phyloP scores from a whole-genome alignment of 495 filamentous ascomycete genomes.

The Aspergillus hancockii region DNA sequence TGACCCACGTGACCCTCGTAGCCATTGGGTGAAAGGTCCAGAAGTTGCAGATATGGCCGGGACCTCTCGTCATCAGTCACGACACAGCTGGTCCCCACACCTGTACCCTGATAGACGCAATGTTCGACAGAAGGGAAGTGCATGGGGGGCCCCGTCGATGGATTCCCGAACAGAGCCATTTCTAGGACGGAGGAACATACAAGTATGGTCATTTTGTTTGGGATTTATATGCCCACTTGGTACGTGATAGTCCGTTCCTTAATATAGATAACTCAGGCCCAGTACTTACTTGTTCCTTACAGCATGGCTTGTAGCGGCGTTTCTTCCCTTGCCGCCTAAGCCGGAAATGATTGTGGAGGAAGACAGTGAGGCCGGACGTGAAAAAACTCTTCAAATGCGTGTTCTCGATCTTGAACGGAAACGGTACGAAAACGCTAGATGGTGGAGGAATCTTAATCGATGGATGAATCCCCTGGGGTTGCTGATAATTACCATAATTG shows the following conservation, averaged over 20 bases:
- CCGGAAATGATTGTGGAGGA: constrained; percentile 36
- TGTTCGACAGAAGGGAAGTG: constrained; percentile 29
- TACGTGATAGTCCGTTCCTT: constrained; percentile 38
- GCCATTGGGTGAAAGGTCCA: constrained; percentile 41
- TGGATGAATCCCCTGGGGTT: constrained; percentile 80
- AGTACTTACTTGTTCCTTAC: constrained; percentile 8
- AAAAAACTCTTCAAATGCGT: constrained; percentile 47
- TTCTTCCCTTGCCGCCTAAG: constrained; percentile 73
- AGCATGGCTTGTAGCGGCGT: constrained; percentile 85
- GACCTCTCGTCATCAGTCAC: constrained; percentile 27
- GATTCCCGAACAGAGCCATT: constrained; percentile 58
- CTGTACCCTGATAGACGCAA: constrained; percentile 62
- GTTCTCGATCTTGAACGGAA: constrained; percentile 55
- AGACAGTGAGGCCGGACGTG: constrained; percentile 36
- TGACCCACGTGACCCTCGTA: constrained; percentile 46
- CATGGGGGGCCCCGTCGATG: constrained; percentile 71
- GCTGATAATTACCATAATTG: constrained; percentile 72
- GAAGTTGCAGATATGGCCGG: constrained; percentile 27
- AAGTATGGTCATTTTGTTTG: constrained; percentile 82
- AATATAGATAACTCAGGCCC: no score
- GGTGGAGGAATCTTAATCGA: constrained; percentile 93
- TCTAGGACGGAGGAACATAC: constrained; percentile 70
- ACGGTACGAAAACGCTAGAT: constrained; percentile 77
- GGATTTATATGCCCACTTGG: constrained; percentile 86
- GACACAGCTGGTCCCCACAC: constrained; percentile 73